phyloP scores from a whole-genome alignment of 176 grass and related monocot species.

The Carex pumila region DNA sequence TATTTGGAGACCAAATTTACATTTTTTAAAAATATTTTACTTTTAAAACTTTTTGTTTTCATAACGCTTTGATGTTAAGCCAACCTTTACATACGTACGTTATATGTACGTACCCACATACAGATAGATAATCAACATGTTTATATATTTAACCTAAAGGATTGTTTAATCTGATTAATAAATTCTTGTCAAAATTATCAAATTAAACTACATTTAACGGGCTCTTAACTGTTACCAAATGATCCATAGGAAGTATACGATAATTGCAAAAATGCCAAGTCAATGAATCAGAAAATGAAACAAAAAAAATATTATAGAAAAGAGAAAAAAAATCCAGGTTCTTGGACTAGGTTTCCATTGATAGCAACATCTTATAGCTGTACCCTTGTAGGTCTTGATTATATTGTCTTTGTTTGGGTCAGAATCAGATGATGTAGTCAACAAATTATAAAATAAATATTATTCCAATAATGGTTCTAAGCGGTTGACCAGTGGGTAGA shows the following conservation, averaged over 20 bases:
- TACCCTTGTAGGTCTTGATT: neutral
- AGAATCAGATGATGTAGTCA: neutral
- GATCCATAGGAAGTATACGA: neutral
- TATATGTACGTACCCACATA: too few relatives aligned
- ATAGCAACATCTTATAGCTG: neutral
- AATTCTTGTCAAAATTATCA: too few relatives aligned
- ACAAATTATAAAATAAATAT: neutral
- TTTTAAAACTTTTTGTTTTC: too few relatives aligned
- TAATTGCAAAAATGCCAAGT: neutral
- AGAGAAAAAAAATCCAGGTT: neutral
- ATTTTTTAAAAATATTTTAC: too few relatives aligned
- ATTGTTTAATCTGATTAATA: too few relatives aligned
- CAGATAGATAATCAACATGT: too few relatives aligned
- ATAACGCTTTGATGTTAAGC: too few relatives aligned
- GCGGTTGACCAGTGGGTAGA: conserved; percentile 1
- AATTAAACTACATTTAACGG: neutral
- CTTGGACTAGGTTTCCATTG: neutral
- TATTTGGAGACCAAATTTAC: too few relatives aligned
- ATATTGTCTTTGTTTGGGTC: neutral
- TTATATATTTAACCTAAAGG: too few relatives aligned
- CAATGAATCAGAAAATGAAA: neutral
- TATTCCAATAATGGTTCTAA: neutral
- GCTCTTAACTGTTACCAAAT: neutral
- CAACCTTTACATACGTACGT: too few relatives aligned
- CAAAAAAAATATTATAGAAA: neutral